Percentiles rank a stretch among this genome's conserved stretches.
phyloP scores from a whole-genome alignment of 257 asterid genomes.

The Euphrasia confusa region DNA sequence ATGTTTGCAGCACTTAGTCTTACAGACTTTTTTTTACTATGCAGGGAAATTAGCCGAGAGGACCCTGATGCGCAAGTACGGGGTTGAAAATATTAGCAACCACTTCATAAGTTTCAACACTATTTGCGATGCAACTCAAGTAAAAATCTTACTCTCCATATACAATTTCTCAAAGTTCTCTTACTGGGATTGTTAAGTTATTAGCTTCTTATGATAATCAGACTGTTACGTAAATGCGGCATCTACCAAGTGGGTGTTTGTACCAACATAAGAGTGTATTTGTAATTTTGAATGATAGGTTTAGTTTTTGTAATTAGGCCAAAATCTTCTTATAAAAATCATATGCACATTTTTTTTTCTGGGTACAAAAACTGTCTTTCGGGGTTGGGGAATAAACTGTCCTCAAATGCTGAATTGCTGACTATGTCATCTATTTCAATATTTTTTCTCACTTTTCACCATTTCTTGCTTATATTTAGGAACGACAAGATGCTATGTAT shows the following conservation, averaged over 20 bases:
- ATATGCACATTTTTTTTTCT: background rate
- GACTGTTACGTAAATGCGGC: background rate
- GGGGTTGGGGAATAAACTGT: background rate
- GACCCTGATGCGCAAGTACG: slow-evolving; percentile 82
- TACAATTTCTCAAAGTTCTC: slow-evolving; percentile 17
- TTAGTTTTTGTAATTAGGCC: background rate
- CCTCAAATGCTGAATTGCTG: slow-evolving; percentile 3
- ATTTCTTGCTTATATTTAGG: slow-evolving; percentile 38
- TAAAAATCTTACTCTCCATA: slow-evolving; percentile 25
- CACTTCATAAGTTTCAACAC: slow-evolving; percentile 98
- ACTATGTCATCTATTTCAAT: slow-evolving; percentile 4
- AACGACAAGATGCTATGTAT: slow-evolving; percentile 99
- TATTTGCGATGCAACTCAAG: slow-evolving; percentile 98
- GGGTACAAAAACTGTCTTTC: background rate
- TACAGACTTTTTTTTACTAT: slow-evolving; percentile 19
- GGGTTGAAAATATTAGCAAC: slow-evolving; percentile 71
- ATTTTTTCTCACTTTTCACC: slow-evolving; percentile 12
- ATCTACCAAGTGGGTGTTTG: background rate
- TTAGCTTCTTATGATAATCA: slow-evolving; percentile 2
- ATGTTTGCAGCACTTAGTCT: background rate
- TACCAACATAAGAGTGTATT: background rate
- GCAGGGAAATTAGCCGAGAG: slow-evolving; percentile 67
- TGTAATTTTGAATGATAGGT: background rate
- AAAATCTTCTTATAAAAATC: background rate
- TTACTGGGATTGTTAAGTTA: background rate